These are phyloP conservation scores for Lodderomyces pseudojiufengensis DNA, from an alignment of 1,139 yeast species.

Conservation along the genomic window DNA sequence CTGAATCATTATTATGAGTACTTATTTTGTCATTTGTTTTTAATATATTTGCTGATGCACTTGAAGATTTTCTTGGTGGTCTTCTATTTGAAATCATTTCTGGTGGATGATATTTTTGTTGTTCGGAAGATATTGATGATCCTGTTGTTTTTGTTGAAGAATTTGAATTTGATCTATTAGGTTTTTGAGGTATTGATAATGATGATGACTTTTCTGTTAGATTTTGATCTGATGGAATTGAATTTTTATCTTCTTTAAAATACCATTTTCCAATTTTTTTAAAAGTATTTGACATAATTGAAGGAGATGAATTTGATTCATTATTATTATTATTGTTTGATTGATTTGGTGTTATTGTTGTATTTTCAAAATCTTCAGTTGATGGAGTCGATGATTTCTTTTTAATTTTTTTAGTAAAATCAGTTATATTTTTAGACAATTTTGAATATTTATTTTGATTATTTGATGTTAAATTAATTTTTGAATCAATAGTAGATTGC, in stretches of 20 bases:
- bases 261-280: constrained; percentile 73
- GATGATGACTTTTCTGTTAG: background rate
- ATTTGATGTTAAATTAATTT: constrained; percentile 8
- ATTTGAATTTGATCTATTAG: background rate
- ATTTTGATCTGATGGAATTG: background rate
- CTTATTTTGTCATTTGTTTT: background rate
- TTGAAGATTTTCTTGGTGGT: constrained; percentile 25
- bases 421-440: constrained; percentile 18
- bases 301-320: constrained; percentile 1
- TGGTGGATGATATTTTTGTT: constrained; percentile 50
- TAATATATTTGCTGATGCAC: constrained; percentile 7
- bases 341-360: constrained; percentile 1
- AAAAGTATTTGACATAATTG: constrained; percentile 33
- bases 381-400: constrained; percentile 20
- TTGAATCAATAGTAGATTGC: constrained; percentile 6
- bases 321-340: no score
- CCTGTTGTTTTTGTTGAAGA: background rate
- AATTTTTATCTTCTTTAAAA: constrained; percentile 36
- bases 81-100: constrained; percentile 65
- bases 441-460: no score
- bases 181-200: background rate
- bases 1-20: constrained; percentile 1
- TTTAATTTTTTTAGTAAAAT: constrained; percentile 32
- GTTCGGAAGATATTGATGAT: constrained; percentile 12
- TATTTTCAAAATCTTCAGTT: constrained; percentile 1